phyloP scores from a whole-genome alignment of 768 basidiomycete genomes.

The Termitomyces sp. region DNA sequence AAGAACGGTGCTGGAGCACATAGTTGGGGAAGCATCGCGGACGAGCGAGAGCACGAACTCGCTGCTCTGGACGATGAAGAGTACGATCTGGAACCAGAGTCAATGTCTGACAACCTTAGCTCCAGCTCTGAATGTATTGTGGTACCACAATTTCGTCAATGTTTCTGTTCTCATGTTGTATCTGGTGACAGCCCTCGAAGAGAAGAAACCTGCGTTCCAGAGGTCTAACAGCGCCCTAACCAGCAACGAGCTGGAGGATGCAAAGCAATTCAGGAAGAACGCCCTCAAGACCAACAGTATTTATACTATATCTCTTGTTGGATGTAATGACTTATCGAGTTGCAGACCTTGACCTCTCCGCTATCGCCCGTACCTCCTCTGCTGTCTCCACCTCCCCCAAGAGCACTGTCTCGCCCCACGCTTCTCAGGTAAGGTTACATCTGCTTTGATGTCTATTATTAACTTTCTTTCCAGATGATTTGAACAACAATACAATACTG shows the following conservation, averaged over 20 bases:
- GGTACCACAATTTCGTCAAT: not conserved
- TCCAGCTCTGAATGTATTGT: conserved; percentile 17
- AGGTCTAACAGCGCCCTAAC: conserved; percentile 42
- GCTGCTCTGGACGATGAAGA: conserved; percentile 58
- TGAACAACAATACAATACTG: not conserved
- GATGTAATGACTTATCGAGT: not conserved
- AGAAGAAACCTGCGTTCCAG: conserved; percentile 24
- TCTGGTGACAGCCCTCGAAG: conserved; percentile 16
- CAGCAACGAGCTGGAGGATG: conserved; percentile 63
- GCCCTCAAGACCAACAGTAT: conserved; percentile 61
- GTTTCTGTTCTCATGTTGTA: not conserved
- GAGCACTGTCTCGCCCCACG: conserved; percentile 11
- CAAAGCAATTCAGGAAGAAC: conserved; percentile 67
- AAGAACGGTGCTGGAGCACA: conserved; percentile 80
- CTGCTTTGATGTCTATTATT: not conserved
- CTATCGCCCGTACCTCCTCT: conserved; percentile 81
- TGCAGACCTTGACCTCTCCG: conserved; percentile 55
- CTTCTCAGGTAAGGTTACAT: not conserved
- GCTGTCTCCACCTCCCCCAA: conserved; percentile 53
- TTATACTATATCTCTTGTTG: conserved; percentile 8
- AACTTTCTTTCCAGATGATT: not conserved
- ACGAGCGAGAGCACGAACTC: conserved; percentile 60
- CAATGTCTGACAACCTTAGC: conserved; percentile 11
- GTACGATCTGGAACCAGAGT: conserved; percentile 37
- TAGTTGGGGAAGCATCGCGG: conserved; percentile 77